Percentiles rank a stretch among this genome's conserved stretches.
phyloP scores from a whole-genome alignment of 2,329 filamentous ascomycete species.

The Neofusicoccum cordaticola region DNA sequence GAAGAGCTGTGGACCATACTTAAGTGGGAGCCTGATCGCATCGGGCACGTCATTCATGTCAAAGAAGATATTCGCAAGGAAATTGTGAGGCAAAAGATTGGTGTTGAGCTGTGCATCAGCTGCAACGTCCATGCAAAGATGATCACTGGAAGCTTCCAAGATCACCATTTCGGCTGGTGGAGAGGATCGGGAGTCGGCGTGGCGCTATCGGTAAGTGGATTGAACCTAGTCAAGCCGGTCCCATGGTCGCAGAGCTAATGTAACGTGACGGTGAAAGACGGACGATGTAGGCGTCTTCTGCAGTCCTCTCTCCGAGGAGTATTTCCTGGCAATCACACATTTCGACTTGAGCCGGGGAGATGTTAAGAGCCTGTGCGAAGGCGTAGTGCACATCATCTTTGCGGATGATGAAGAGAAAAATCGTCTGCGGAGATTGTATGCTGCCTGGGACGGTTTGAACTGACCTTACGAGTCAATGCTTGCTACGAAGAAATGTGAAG shows the following conservation, averaged over 20 bases:
- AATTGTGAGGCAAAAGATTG: constrained; percentile 56
- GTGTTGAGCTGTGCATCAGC: constrained; percentile 73
- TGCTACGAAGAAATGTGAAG: not conserved
- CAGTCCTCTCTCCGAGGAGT: constrained; percentile 74
- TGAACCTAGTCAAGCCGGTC: not conserved
- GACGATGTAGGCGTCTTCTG: constrained; percentile 82
- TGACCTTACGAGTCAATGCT: not conserved
- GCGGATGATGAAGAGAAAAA: constrained; percentile 60
- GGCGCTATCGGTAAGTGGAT: constrained; percentile 64
- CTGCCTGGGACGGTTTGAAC: constrained; percentile 10
- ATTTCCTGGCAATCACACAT: constrained; percentile 67
- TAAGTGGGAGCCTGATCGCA: constrained; percentile 62
- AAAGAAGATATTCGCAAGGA: constrained; percentile 57
- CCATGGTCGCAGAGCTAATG: not conserved
- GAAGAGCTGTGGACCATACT: constrained; percentile 65
- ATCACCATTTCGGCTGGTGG: constrained; percentile 80
- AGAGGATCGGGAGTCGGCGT: constrained; percentile 52
- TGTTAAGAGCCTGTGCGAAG: constrained; percentile 57
- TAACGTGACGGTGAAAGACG: constrained; percentile 53
- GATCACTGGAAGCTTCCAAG: constrained; percentile 61
- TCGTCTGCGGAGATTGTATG: constrained; percentile 41
- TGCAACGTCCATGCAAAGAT: constrained; percentile 78
- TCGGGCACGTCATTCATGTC: constrained; percentile 79
- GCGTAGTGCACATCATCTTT: constrained; percentile 66
- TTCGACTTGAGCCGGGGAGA: constrained; percentile 56